Conservation (phyloP, 495 filamentous ascomycete genomes). For the Penicillium robsamsonii region DNA sequence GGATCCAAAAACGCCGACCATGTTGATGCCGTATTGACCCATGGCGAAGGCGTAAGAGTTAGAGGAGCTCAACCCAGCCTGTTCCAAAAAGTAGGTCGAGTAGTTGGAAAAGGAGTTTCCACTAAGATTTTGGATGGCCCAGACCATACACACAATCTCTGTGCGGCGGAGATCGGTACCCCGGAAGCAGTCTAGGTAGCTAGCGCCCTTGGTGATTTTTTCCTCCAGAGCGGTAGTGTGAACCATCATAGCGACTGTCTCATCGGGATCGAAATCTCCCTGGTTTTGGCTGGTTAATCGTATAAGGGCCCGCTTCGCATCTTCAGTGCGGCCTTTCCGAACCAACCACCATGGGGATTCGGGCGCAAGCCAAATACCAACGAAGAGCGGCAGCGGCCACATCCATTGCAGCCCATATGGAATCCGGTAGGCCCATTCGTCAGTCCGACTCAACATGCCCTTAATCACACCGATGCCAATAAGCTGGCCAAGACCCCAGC, state of each 20-base stretch:
- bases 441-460: conserved; percentile 54
- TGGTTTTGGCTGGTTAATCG: conserved; percentile 59
- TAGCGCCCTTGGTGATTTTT: conserved; percentile 66
- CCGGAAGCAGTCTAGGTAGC: conserved; percentile 72
- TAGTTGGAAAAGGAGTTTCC: conserved; percentile 81
- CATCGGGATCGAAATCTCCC: conserved; percentile 65
- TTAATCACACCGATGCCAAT: conserved; percentile 74
- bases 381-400: conserved; percentile 73
- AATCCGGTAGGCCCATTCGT: conserved; percentile 66
- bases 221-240: conserved; percentile 74
- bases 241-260: conserved; percentile 82
- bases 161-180: conserved; percentile 72
- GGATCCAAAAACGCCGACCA: conserved; percentile 67
- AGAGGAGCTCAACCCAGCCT: conserved; percentile 60
- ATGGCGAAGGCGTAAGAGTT: conserved; percentile 69
- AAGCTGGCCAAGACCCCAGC: conserved; percentile 76
- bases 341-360: conserved; percentile 86
- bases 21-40: conserved; percentile 74
- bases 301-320: conserved; percentile 65
- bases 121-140: conserved; percentile 79
- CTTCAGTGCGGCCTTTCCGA: conserved; percentile 62
- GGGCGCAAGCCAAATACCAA: conserved; percentile 69
- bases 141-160: conserved; percentile 75
- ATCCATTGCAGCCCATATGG: conserved; percentile 81
- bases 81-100: conserved; percentile 73